Percentiles rank a stretch among this genome's conserved stretches.
Conservation (phyloP, 2,329 filamentous ascomycete genomes). For the Ascochyta viciae-villosae region DNA sequence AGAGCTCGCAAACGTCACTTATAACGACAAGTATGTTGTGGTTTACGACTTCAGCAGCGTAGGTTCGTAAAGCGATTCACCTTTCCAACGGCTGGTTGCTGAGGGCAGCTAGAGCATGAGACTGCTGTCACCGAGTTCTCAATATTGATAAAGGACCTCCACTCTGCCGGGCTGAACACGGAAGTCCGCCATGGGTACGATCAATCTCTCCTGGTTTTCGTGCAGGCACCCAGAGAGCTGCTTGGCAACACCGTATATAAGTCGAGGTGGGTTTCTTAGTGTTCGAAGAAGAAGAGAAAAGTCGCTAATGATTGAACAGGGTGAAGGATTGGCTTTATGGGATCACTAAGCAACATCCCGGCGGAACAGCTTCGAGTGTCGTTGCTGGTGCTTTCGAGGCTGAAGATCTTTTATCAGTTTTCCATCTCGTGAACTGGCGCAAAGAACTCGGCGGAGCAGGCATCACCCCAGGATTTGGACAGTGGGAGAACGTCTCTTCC, state of each 20-base stretch:
- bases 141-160: conserved; percentile 32
- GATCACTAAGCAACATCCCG: conserved; percentile 69
- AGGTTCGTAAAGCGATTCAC: conserved; percentile 26
- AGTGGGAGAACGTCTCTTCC: conserved; percentile 75
- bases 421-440: conserved; percentile 77
- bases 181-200: conserved; percentile 43
- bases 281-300: not conserved
- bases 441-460: conserved; percentile 79
- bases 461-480: conserved; percentile 71
- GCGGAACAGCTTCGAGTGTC: conserved; percentile 42
- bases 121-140: conserved; percentile 32
- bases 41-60: conserved; percentile 39
- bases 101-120: conserved; percentile 21
- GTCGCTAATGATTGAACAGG: conserved; percentile 50
- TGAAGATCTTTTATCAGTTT: conserved; percentile 78
- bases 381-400: conserved; percentile 75
- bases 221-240: conserved; percentile 39
- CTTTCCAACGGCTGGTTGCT: not conserved
- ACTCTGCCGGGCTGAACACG: conserved; percentile 39
- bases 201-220: conserved; percentile 39
- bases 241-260: conserved; percentile 43
- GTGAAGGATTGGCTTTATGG: conserved; percentile 87
- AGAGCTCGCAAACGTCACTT: conserved; percentile 32
- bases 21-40: conserved; percentile 44
- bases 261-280: conserved; percentile 29